A percentile compares a stretch with the other conserved stretches of the same genome.
Conservation (phyloP, 208 protist species). For the Trypanosoma avium region DNA sequence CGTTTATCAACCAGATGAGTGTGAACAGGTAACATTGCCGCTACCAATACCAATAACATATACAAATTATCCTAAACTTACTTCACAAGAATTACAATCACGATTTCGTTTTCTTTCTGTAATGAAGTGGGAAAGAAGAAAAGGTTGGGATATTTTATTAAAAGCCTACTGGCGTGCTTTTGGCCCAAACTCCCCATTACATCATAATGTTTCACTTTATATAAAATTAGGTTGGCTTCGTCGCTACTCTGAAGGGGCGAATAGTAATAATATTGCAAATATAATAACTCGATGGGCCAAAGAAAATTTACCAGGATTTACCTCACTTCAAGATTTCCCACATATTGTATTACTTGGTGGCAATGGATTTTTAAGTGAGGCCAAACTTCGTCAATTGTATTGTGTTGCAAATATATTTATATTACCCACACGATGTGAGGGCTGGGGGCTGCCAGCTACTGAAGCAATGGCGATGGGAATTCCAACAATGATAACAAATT, state of each 20-base stretch:
- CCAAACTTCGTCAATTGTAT: conserved; percentile 65
- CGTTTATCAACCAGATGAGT: conserved; percentile 40
- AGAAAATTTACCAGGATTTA: conserved; percentile 17
- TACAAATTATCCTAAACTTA: conserved; percentile 31
- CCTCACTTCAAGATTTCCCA: conserved; percentile 33
- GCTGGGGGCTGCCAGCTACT: conserved; percentile 49
- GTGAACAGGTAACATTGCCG: conserved; percentile 8
- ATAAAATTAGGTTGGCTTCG: conserved; percentile 3
- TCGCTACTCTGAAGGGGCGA: conserved; percentile 4
- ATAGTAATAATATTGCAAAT: neutral
- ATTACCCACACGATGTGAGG: conserved; percentile 78
- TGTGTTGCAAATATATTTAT: conserved; percentile 77
- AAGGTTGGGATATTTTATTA: conserved; percentile 65
- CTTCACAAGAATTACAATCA: conserved; percentile 11
- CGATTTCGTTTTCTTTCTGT: conserved; percentile 55
- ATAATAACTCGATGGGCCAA: conserved; percentile 23
- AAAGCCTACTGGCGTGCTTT: conserved; percentile 56
- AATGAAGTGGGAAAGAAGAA: conserved; percentile 71
- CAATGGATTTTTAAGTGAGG: conserved; percentile 20
- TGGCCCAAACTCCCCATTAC: conserved; percentile 24
- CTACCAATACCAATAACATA: conserved; percentile 6
- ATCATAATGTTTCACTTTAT: conserved; percentile 14
- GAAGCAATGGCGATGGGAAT: conserved; percentile 68
- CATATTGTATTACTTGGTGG: conserved; percentile 36
- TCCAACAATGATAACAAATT: conserved; percentile 46